Percentiles rank a stretch among this genome's conserved stretches.
These are phyloP conservation scores for Pichia cephalocereana DNA, from an alignment of 805 yeast species.

Conservation along the genomic window DNA sequence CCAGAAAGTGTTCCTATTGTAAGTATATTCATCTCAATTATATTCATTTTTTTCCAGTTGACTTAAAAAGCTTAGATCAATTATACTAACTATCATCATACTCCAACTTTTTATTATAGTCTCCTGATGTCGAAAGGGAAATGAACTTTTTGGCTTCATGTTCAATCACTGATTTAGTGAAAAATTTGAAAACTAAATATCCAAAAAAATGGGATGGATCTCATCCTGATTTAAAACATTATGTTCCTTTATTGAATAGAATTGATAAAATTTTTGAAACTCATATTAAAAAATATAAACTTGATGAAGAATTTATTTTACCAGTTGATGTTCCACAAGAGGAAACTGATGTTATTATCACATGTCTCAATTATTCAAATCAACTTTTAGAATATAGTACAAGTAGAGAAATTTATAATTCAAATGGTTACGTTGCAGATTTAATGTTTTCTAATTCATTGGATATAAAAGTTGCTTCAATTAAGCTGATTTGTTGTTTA, in stretches of 20 bases:
- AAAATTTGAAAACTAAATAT: conserved; percentile 11
- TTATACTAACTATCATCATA: conserved; percentile 6
- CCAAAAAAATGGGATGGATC: conserved; percentile 24
- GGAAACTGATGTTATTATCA: conserved; percentile 40
- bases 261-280: conserved; percentile 59
- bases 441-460: conserved; percentile 53
- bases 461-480: conserved; percentile 47
- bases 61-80: too few relatives aligned
- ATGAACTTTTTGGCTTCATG: conserved; percentile 13
- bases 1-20: background rate
- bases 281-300: conserved; percentile 43
- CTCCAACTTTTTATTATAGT: conserved; percentile 2
- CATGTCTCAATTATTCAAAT: conserved; percentile 54
- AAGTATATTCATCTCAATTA: background rate
- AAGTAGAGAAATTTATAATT: conserved; percentile 58
- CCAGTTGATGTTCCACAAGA: conserved; percentile 34
- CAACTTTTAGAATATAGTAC: conserved; percentile 60
- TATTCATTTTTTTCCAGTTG: too few relatives aligned
- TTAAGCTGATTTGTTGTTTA: conserved; percentile 42
- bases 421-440: conserved; percentile 49
- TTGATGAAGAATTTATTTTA: conserved; percentile 37
- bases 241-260: conserved; percentile 69
- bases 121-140: conserved; percentile 12
- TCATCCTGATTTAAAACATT: conserved; percentile 49
- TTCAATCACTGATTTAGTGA: conserved; percentile 15